phyloP scores from a whole-genome alignment of 163 green algal genomes.

The Scenedesmus sp. region DNA sequence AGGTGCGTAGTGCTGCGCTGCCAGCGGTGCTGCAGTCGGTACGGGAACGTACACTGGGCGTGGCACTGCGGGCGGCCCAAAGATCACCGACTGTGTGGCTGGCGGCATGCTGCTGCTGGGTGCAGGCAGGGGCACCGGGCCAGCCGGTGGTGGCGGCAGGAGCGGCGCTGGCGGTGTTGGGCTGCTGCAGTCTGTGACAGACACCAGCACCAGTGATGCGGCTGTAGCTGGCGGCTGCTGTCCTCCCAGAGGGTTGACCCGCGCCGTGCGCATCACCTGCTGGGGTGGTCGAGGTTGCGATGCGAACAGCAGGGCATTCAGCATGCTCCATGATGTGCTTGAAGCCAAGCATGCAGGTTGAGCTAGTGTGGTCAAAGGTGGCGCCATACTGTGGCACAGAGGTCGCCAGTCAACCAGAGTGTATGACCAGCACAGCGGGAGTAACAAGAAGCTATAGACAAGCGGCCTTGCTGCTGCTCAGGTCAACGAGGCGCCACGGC shows the following conservation, averaged over 20 bases:
- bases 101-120: conserved; percentile 1
- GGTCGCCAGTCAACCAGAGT: too few relatives aligned
- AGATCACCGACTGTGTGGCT: conserved; percentile 16
- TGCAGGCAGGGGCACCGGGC: neutral
- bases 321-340: neutral
- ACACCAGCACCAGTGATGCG: conserved; percentile 33
- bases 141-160: neutral
- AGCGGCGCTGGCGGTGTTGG: neutral
- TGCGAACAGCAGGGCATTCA: neutral
- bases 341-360: too few relatives aligned
- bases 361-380: too few relatives aligned
- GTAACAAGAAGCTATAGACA: too few relatives aligned
- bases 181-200: neutral
- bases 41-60: neutral
- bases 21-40: neutral
- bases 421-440: too few relatives aligned
- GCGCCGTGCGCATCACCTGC: conserved; percentile 10
- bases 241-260: conserved; percentile 40
- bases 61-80: neutral
- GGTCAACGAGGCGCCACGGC: too few relatives aligned
- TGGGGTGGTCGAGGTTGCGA: neutral
- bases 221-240: conserved; percentile 13
- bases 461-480: too few relatives aligned
- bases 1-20: neutral
- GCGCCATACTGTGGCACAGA: too few relatives aligned